Evolutionary conservation across 2,329 filamentous ascomycete genomes (phyloP), one percentile per base, ranked within the genome.

Genomic region (Sporothrix brunneoviolacea): DNA sequence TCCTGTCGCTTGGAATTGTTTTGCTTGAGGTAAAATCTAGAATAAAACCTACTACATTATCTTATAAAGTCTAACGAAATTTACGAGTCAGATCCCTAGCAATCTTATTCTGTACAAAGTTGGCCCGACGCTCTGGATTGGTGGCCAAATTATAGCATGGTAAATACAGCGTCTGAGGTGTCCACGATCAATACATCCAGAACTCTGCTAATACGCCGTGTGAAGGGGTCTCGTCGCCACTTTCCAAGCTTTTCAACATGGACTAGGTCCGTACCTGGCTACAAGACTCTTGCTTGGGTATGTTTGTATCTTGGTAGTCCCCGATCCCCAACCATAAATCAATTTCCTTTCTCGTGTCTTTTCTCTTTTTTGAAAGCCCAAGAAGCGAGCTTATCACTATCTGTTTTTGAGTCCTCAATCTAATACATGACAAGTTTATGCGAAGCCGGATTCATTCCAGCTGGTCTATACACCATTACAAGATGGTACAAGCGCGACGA

Each of bases 401-500:
- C n/a, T n/a, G n/a, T n/a, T n/a, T n/a, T n/a, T n/a, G n/a, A n/a
- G n/a, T n/a, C n/a, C n/a, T n/a, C n/a, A n/a, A n/a, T n/a, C n/a
- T n/a, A n/a, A n/a, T n/a, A n/a, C 24, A 6, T 28, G 24, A 10
- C 24, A 28, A 38, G 50, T 18, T 66, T 64, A 1, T 60, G 59
- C 32, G 71, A 73, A 50, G 66, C 68, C 1, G 70, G 70, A 2
- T 72, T 73, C 52, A 74, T 73, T 40, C 72, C 71, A 3, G 72
- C 69, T 1, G 70, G 70, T 7, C 60, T 75, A 2, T 75, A 68
- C 59, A 74, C 72, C 0, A 66, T 75, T 1, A 73, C 71, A 0
- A 63, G 67, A 2, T 75, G 70, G 71, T 75, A 75, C 51, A 75
- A 70, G 24, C 64, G 64, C 4, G 62, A 65, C 8, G 71, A 75